A percentile compares a stretch with the other conserved stretches of the same genome.
phyloP scores from a whole-genome alignment of 2,329 filamentous ascomycete genomes.

The Arthroderma sp. region DNA sequence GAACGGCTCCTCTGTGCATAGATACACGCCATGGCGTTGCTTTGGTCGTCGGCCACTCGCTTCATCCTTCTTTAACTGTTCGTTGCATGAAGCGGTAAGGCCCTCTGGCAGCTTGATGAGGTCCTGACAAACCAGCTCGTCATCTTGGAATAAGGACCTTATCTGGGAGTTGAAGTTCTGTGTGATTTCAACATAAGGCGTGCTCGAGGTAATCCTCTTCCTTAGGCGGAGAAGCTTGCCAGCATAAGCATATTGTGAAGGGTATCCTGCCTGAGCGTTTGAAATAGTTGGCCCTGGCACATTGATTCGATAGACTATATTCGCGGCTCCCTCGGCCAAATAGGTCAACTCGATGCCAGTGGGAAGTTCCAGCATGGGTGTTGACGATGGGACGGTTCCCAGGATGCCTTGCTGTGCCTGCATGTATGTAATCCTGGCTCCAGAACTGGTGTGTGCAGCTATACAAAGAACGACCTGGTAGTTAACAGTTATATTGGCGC shows the following conservation, averaged over 20 bases:
- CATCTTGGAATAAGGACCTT: constrained; percentile 43
- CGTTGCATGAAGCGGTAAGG: constrained; percentile 42
- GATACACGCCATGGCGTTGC: constrained; percentile 41
- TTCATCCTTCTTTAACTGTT: constrained; percentile 41
- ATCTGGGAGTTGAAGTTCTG: constrained; percentile 34
- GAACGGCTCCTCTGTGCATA: constrained; percentile 45
- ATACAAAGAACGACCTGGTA: too few species aligned
- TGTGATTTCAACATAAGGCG: constrained; percentile 39
- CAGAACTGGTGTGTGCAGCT: too few species aligned
- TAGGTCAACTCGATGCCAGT: constrained; percentile 31
- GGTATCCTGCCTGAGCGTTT: constrained; percentile 16
- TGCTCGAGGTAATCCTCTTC: constrained; percentile 43
- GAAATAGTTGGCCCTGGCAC: constrained; percentile 22
- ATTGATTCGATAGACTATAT: constrained; percentile 57
- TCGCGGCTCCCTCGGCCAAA: constrained; percentile 60
- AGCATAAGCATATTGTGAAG: neutral
- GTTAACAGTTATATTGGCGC: too few species aligned
- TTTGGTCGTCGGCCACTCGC: constrained; percentile 31
- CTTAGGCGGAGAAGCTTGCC: constrained; percentile 50
- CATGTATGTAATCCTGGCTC: neutral
- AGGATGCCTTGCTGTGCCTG: constrained; percentile 14
- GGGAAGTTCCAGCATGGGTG: constrained; percentile 25
- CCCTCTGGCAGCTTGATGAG: constrained; percentile 39
- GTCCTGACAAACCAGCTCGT: constrained; percentile 46
- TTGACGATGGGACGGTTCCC: neutral